These are phyloP conservation scores for Pleurotus sapidus DNA, from an alignment of 768 basidiomycete species.

Conservation along the genomic window DNA sequence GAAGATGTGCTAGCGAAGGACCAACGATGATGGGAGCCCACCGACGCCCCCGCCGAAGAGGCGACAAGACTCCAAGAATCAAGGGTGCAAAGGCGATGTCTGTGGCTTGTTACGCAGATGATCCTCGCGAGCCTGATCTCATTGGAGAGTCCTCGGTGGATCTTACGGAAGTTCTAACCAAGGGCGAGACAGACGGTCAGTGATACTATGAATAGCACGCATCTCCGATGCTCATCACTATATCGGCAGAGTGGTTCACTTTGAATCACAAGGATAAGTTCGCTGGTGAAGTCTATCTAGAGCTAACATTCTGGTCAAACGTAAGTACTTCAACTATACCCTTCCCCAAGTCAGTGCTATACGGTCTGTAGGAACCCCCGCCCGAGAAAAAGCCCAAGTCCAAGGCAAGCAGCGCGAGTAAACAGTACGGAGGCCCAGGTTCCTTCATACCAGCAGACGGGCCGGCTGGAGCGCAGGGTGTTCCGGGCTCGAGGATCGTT, in stretches of 20 bases:
- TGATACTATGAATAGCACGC: conserved; percentile 1
- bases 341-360: conserved; percentile 5
- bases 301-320: conserved; percentile 96
- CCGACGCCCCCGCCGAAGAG: conserved; percentile 73
- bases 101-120: conserved; percentile 91
- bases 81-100: conserved; percentile 75
- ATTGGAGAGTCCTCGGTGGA: conserved; percentile 92
- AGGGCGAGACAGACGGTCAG: conserved; percentile 96
- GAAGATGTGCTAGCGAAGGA: conserved; percentile 48
- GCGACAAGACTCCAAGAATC: conserved; percentile 43
- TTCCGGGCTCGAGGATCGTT: conserved; percentile 27
- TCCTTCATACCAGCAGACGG: conserved; percentile 61
- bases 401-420: conserved; percentile 48
- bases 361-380: conserved; percentile 57
- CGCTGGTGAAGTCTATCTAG: conserved; percentile 92
- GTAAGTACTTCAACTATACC: conserved; percentile 40
- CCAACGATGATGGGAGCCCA: conserved; percentile 42
- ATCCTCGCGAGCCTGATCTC: conserved; percentile 90
- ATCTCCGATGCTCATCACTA: conserved; percentile 1
- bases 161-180: conserved; percentile 85
- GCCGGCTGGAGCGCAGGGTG: conserved; percentile 21
- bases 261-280: conserved; percentile 90
- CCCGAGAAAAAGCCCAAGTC: conserved; percentile 65
- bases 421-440: conserved; percentile 78
- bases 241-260: conserved; percentile 83